Conservation (phyloP, 2,329 filamentous ascomycete genomes). For the Fusarium sp. region DNA sequence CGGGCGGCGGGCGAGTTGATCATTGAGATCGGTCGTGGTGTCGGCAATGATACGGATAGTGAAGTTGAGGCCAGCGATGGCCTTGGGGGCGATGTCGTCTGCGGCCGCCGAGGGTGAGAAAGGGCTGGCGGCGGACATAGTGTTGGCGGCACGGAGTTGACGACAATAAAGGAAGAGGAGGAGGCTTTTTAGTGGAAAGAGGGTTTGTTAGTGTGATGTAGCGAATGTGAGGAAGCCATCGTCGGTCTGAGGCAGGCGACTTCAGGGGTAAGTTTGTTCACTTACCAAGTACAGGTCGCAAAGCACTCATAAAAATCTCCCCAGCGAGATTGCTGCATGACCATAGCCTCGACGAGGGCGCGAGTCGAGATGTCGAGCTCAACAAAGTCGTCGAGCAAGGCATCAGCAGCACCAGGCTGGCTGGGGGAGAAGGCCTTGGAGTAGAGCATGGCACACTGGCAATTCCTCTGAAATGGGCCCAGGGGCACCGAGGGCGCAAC, state of each 20-base stretch:
- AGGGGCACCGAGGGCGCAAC: constrained; percentile 48
- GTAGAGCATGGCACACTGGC: constrained; percentile 52
- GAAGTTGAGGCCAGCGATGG: constrained; percentile 53
- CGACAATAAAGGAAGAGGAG: constrained; percentile 52
- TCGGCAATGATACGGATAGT: constrained; percentile 53
- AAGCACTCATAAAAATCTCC: constrained; percentile 53
- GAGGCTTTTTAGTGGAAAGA: constrained; percentile 35
- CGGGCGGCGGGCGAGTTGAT: constrained; percentile 48
- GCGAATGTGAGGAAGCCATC: not conserved
- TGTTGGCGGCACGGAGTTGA: constrained; percentile 46
- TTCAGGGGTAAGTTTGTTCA: constrained; percentile 2
- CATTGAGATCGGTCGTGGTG: constrained; percentile 51
- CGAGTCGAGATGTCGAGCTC: constrained; percentile 50
- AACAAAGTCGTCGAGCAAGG: constrained; percentile 46
- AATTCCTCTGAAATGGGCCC: constrained; percentile 52
- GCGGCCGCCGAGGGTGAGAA: constrained; percentile 30
- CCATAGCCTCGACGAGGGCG: constrained; percentile 50
- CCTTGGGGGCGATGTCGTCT: constrained; percentile 50
- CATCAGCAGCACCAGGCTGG: constrained; percentile 27
- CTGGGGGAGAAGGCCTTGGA: constrained; percentile 46
- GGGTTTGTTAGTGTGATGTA: constrained; percentile 8
- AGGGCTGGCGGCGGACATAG: constrained; percentile 32
- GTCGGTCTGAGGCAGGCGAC: not conserved
- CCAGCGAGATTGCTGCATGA: constrained; percentile 49
- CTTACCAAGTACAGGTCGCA: constrained; percentile 51